Base-by-base conservation (phyloP, 225 moss, liverwort and hornwort genomes). In the Straminergon stramineum region DNA sequence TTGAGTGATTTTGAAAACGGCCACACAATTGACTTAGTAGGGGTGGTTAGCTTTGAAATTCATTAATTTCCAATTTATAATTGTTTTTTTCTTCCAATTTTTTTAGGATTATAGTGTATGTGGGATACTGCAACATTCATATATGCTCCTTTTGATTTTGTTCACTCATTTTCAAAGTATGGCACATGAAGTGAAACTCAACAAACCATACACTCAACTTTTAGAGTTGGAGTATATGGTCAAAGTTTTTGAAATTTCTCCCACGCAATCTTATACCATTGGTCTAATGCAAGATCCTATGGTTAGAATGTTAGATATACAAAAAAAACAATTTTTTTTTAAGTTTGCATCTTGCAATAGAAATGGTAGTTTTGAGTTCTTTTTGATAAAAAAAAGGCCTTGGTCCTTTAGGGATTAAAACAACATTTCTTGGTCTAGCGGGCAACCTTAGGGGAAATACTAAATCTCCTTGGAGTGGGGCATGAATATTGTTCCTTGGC, bases 361-460 rank as follows among this genome's bases (percentile, higher is more conserved):
- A 73, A 41, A 27, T 43, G 9, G 8, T 2, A 43, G 0, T 43
- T 27, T 73, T 67, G 20, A 22, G 1, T 69, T 22, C n/a, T n/a
- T 74, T 45, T 74, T 27, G 27, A 16, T 16, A 5, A 41, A 41
- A 73, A 73, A 16, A 73, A 43, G 15, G 3, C 7, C 10, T 43
- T 17, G 6, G 6, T 18, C 7, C 0, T 74, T 17, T 2, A 48
- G 1, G 7, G 2, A 0, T 6, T 18, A 31, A 48, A 48, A 48
- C 17, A 75, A 48, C 2, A 30, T 17, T 75, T 75, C 4, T 45
- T 28, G 3, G 13, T 5, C 45, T 10, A 45, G 2, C 0, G 0
- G 15, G 28, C 16, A 43, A 43, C 0, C 5, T 11, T 30, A 18
- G 3, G 7, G 11, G 1, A 3, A 75, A 51, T 6, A 31, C 7